Evolutionary conservation across 768 basidiomycete genomes (phyloP), one percentile per base, ranked within the genome.

Genomic region (Gloeostereum incarnatum): DNA sequence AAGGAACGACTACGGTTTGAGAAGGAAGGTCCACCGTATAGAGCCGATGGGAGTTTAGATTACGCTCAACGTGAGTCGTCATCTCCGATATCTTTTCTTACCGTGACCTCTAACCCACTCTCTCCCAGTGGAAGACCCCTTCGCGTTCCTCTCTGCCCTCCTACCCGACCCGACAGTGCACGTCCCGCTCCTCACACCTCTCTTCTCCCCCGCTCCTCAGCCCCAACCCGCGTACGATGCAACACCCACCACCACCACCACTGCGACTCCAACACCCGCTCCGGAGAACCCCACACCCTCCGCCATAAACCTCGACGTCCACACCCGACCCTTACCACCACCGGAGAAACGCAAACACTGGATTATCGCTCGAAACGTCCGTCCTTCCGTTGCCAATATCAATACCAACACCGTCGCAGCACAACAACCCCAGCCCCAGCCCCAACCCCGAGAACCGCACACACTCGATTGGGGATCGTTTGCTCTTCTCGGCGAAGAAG

Each of bases 1-100:
- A 87, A 81, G 49, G 85, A 89, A 46, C 68, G 85, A 7, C 48
- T 86, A 41, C 67, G 81, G n/a, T 68, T 87, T 31, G 86, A 88
- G 49, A 80, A 73, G 43, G 75, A 78, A 43, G 85, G 85, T 0
- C 81, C 80, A 13, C 86, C 85, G 1, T 66, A 69, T 17, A 63
- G 64, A 5, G 52, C 72, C n/a, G 85, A 89, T 50, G 85, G 85
- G n/a, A 87, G 85, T 54, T 60, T 88, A 22, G 77, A 85, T 56
- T 86, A 85, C 47, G 47, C 67, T 18, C 74, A 84, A 55, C 74
- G 83, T 85, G 50, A 29, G 76, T 60, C 33, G 21, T 18, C 2
- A 36, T 33, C 6, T 32, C 31, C 21, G 16, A n/a, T 23, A 13
- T 31, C n/a, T 9, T 26, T 27, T 25, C 6, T 32, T 18, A 21